Evolutionary conservation across 75 land plant species (phyloP).

Genomic region (Pinus tabuliformis): DNA sequence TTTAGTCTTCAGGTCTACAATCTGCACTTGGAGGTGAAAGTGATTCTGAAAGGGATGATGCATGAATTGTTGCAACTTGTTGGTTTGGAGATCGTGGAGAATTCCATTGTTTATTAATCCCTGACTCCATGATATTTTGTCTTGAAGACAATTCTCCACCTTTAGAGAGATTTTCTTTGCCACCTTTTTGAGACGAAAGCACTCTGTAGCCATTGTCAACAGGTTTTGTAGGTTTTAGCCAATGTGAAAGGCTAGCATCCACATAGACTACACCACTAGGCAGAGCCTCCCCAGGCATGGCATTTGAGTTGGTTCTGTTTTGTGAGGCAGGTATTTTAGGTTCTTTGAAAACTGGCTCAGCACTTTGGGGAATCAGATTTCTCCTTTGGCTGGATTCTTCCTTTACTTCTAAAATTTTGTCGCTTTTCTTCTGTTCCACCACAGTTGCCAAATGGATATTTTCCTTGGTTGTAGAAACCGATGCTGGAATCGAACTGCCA

Average conservation of each 20-base stretch:
- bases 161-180: not conserved
- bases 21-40: not conserved
- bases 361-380: not conserved
- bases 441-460: not conserved
- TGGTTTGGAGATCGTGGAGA: slow-evolving; percentile 2
- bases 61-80: too few species aligned
- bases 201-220: too few species aligned
- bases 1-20: not conserved
- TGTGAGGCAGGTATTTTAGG: not conserved
- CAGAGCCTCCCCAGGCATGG: not conserved
- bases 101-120: not conserved
- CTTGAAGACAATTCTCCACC: not conserved
- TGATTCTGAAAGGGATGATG: not conserved
- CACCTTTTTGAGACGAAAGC: not conserved
- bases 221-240: too few species aligned
- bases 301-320: not conserved
- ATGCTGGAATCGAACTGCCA: not conserved
- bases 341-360: slow-evolving; percentile 16
- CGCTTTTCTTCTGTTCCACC: slow-evolving; percentile 18
- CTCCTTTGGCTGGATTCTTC: slow-evolving; percentile 3
- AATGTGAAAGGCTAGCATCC: too few species aligned
- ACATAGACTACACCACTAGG: too few species aligned
- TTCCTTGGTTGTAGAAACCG: not conserved
- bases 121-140: not conserved
- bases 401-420: slow-evolving; percentile 15